Conservation (phyloP, 1,284 basidiomycete species). For the Wallemia ichthyophaga region DNA sequence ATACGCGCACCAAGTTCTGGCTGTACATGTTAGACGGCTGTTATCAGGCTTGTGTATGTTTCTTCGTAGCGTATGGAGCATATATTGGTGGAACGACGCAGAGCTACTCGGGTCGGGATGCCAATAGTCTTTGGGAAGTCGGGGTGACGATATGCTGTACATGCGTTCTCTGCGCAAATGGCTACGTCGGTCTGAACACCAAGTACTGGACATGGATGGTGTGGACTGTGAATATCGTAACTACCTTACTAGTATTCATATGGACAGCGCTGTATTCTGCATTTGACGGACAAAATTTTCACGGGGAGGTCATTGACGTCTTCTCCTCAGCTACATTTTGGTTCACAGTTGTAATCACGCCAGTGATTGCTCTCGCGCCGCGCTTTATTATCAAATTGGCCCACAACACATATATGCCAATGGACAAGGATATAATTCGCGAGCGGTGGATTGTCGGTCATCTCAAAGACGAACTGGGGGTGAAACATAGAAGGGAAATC, state of each 20-base stretch:
- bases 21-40: conserved; percentile 76
- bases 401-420: conserved; percentile 23
- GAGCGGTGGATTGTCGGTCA: conserved; percentile 62
- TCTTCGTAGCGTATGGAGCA: conserved; percentile 54
- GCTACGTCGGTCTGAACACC: conserved; percentile 61
- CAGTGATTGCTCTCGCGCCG: conserved; percentile 29
- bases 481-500: conserved; percentile 12
- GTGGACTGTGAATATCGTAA: conserved; percentile 45
- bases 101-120: conserved; percentile 41
- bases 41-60: conserved; percentile 69
- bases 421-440: conserved; percentile 38
- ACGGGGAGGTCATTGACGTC: conserved; percentile 37
- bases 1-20: conserved; percentile 78
- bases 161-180: conserved; percentile 61
- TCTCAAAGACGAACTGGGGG: conserved; percentile 49
- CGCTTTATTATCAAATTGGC: conserved; percentile 38
- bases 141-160: conserved; percentile 72
- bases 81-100: conserved; percentile 12
- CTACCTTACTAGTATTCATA: conserved; percentile 41
- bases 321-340: conserved; percentile 56
- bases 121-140: conserved; percentile 54
- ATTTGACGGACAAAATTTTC: conserved; percentile 35
- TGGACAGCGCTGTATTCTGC: conserved; percentile 42
- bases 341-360: conserved; percentile 37
- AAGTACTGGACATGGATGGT: conserved; percentile 72